Percentiles rank a stretch among this genome's conserved stretches.
Conservation (phyloP, 495 filamentous ascomycete species). For the Poronia punctata region DNA sequence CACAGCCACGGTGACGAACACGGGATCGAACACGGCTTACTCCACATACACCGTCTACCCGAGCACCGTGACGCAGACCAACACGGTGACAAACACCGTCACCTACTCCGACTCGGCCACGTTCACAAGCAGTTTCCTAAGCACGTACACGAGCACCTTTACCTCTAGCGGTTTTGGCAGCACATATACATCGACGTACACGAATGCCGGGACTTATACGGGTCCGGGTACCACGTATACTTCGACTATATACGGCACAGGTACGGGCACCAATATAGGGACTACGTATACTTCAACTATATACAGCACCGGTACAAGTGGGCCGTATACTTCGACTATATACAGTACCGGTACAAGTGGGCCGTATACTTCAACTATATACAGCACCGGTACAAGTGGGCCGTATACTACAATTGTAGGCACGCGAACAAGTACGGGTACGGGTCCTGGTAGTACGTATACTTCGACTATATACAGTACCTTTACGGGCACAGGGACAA, state of each 20-base stretch:
- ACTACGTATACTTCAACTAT: not conserved
- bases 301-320: conserved; percentile 1
- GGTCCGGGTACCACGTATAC: too few relatives aligned
- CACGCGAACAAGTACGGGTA: too few relatives aligned
- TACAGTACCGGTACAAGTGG: conserved; percentile 3
- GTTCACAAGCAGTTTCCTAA: conserved; percentile 11
- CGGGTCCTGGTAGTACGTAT: too few relatives aligned
- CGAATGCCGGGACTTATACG: too few relatives aligned
- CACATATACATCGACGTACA: too few relatives aligned
- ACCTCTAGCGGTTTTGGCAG: not conserved
- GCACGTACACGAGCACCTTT: conserved; percentile 7
- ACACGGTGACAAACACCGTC: conserved; percentile 7
- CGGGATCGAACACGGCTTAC: conserved; percentile 8
- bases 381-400: conserved; percentile 3
- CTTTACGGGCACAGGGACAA: too few relatives aligned
- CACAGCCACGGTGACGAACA: conserved; percentile 11
- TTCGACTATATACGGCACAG: conserved; percentile 2
- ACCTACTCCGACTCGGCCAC: conserved; percentile 1
- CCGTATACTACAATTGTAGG: too few relatives aligned
- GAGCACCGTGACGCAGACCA: conserved; percentile 4
- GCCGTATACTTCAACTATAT: not conserved
- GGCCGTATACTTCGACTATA: not conserved
- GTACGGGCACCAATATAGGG: conserved; percentile 3
- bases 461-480: too few relatives aligned
- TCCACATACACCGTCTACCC: too few relatives aligned